Base-by-base conservation (phyloP, 352 stramenopile species). In the Pythium vanterpoolii region DNA sequence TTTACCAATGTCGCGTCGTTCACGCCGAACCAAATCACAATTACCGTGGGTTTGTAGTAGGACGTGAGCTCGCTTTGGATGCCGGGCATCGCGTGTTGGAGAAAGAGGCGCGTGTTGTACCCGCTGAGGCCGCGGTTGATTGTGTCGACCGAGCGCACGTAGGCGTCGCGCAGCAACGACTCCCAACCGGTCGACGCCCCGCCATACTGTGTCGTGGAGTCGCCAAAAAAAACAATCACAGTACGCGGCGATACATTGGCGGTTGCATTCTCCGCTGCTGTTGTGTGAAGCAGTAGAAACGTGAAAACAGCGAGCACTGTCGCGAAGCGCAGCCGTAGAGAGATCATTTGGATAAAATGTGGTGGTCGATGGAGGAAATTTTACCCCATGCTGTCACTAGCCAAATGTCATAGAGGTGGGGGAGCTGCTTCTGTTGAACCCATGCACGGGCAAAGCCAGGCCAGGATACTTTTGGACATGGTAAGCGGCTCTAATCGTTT, bases 161-260 rank as follows among this genome's bases (percentile, higher is more conserved):
- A 84, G 48, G 68, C 69, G 11, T 83, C 42, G 31, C 71, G 66
- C 42, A 88, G 62, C 26, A 78, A 33, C 10, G 54, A 49, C 10
- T 74, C 53, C 68, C 72, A 88, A 18, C 78, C 78, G 14, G 47
- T 53, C 39, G 53, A 59, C 10, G 53, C 39, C 9, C 65, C 61
- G 10, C 85, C 66, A 24, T 52, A 68, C 46, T 86, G 47, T 21
- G 53, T 60, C 40, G 27, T 45, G 40, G 53, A 60, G 40, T 60
- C 36, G 75, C 33, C 13, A 38, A 6, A 3, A 38, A 14, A 38
- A 38, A 18, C 33, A 38, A 38, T 38, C 33, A 14, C 33, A 18
- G 33, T 38, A 13, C 33, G 33, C 33, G 5, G n/a, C n/a, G n/a
- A n/a, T n/a, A n/a, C n/a, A n/a, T 14, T 18, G 33, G 33, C 33